These are phyloP conservation scores for Globisporangium carolinianum DNA, from an alignment of 352 stramenopile genomes.

Conservation along the genomic window DNA sequence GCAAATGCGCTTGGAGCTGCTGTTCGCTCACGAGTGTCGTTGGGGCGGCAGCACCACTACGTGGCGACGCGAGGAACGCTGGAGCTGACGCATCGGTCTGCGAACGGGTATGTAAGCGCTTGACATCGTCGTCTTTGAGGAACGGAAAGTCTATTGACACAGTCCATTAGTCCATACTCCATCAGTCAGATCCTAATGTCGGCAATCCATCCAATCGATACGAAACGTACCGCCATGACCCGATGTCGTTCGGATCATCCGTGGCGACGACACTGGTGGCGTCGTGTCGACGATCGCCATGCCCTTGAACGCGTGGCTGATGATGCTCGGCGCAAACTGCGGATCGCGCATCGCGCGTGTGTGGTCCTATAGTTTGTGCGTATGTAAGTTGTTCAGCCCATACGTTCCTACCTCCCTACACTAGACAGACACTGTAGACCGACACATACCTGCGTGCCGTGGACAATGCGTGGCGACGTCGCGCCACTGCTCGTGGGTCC, in stretches of 20 bases:
- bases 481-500: slow-evolving; percentile 9
- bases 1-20: slow-evolving; percentile 31
- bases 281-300: slow-evolving; percentile 26
- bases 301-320: slow-evolving; percentile 65
- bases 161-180: too few relatives aligned
- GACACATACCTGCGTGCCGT: slow-evolving; percentile 25
- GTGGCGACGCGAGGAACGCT: slow-evolving; percentile 14
- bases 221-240: slow-evolving; percentile 45
- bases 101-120: slow-evolving; percentile 2
- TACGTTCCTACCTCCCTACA: background rate
- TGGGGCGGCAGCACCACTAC: background rate
- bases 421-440: background rate
- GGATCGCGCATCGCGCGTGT: slow-evolving; percentile 21
- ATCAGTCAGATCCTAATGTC: too few relatives aligned
- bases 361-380: slow-evolving; percentile 8
- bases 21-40: slow-evolving; percentile 15
- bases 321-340: slow-evolving; percentile 42
- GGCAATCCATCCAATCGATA: background rate
- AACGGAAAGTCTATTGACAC: slow-evolving; percentile 49
- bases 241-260: slow-evolving; percentile 54
- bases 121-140: slow-evolving; percentile 48
- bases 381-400: background rate
- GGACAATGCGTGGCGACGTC: slow-evolving; percentile 35
- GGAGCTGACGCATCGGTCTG: slow-evolving; percentile 5
- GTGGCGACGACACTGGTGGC: slow-evolving; percentile 36